Evolutionary conservation across 1,139 yeast genomes (phyloP).

Genomic region (Hansenula lynferdii): DNA sequence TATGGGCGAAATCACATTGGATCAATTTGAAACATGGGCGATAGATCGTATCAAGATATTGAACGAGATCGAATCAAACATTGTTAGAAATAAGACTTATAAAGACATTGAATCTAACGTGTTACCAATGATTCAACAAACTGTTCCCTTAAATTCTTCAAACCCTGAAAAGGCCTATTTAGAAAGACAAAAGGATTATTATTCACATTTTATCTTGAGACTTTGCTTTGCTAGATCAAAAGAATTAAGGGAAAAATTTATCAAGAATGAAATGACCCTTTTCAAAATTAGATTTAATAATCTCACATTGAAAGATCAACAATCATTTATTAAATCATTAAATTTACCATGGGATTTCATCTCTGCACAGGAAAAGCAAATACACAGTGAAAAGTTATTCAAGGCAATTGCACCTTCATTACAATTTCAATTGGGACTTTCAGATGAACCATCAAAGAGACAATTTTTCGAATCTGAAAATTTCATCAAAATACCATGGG

Average conservation of each 20-base stretch:
- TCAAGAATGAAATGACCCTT: conserved; percentile 68
- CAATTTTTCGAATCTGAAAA: conserved; percentile 46
- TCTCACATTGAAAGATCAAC: conserved; percentile 70
- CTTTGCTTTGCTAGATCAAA: conserved; percentile 89
- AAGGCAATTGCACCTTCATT: conserved; percentile 37
- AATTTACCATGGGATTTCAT: conserved; percentile 74
- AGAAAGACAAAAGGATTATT: conserved; percentile 85
- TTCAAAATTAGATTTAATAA: conserved; percentile 70
- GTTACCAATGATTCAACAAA: conserved; percentile 59
- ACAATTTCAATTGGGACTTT: conserved; percentile 27
- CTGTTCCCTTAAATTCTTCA: conserved; percentile 53
- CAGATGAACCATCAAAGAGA: conserved; percentile 28
- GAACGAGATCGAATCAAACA: conserved; percentile 76
- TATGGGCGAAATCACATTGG: conserved; percentile 76
- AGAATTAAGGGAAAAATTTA: conserved; percentile 75
- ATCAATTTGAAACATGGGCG: conserved; percentile 94
- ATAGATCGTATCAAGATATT: conserved; percentile 82
- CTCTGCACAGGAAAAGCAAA: conserved; percentile 51
- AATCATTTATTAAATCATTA: conserved; percentile 56
- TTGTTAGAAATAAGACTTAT: conserved; percentile 57
- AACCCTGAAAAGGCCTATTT: conserved; percentile 27
- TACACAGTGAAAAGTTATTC: conserved; percentile 45
- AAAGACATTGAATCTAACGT: conserved; percentile 64
- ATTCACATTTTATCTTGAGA: conserved; percentile 83
- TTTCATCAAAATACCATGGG: conserved; percentile 83